Evolutionary conservation across 768 basidiomycete genomes (phyloP).

Genomic region (Suillus americanus): DNA sequence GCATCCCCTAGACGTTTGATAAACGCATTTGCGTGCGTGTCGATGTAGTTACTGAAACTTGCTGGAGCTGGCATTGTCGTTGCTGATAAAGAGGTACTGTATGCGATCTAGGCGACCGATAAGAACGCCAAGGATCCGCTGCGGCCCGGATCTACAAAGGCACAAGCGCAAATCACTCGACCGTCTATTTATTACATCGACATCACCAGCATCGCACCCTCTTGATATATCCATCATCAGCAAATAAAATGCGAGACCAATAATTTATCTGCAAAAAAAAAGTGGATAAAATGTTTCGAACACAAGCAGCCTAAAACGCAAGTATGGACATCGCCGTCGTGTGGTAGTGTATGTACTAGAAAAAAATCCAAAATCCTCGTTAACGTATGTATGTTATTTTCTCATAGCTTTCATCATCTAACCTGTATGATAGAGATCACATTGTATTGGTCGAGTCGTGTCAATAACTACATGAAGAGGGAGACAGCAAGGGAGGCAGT

Average conservation of each 20-base stretch:
- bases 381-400: neutral
- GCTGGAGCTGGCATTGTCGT: slow-evolving; percentile 33
- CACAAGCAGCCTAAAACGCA: neutral
- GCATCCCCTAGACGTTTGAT: slow-evolving; percentile 79
- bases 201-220: neutral
- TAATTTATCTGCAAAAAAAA: slow-evolving; percentile 1
- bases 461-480: slow-evolving; percentile 1
- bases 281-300: neutral
- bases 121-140: neutral
- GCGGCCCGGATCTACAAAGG: neutral
- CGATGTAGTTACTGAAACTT: slow-evolving; percentile 51
- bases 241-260: neutral
- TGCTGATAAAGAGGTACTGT: neutral
- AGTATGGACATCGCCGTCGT: neutral
- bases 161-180: no score
- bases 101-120: neutral
- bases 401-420: neutral
- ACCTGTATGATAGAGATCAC: neutral
- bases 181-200: neutral
- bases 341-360: neutral
- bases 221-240: neutral
- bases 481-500: neutral
- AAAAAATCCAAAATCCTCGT: neutral
- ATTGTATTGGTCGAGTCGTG: neutral
- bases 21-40: slow-evolving; percentile 68